Conservation (phyloP, 345 rosid genomes). For the Acer negundo region DNA sequence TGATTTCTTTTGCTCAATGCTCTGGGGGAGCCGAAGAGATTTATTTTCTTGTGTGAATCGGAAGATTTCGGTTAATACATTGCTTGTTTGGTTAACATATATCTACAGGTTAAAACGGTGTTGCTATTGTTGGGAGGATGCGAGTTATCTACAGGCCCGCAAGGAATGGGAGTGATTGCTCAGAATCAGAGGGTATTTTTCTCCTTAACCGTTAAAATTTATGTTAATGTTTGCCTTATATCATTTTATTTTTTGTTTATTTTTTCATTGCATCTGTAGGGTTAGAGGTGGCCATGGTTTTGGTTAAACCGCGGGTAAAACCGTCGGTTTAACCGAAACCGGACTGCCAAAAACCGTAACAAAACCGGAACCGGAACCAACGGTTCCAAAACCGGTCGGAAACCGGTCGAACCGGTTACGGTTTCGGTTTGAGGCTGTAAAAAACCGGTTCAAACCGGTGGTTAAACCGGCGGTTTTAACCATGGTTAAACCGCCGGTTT, state of each 20-base stretch:
- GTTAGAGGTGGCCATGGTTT: too few species aligned
- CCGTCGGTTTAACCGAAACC: too few species aligned
- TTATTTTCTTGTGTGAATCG: neutral
- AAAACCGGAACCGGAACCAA: too few species aligned
- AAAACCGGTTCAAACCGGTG: too few species aligned
- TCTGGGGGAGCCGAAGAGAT: too few species aligned
- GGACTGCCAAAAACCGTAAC: too few species aligned
- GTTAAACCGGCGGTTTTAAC: too few species aligned
- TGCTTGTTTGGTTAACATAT: neutral
- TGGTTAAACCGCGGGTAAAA: too few species aligned
- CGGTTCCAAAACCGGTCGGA: too few species aligned
- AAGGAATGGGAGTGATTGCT: slow-evolving; percentile 52
- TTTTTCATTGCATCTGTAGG: slow-evolving; percentile 35
- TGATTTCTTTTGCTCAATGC: neutral
- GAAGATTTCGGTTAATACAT: neutral
- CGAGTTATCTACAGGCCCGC: slow-evolving; percentile 65
- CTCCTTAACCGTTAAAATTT: neutral
- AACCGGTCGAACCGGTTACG: too few species aligned
- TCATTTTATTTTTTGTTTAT: slow-evolving; percentile 7
- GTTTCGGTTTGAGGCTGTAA: too few species aligned
- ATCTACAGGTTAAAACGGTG: slow-evolving; percentile 74
- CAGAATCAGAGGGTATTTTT: slow-evolving; percentile 63
- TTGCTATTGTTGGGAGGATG: slow-evolving; percentile 73
- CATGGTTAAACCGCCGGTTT: too few species aligned
- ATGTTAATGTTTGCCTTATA: slow-evolving; percentile 2